A percentile compares a stretch with the other conserved stretches of the same genome.
These are phyloP conservation scores for Crepidotus variabilis DNA, from an alignment of 768 basidiomycete genomes.

Conservation along the genomic window DNA sequence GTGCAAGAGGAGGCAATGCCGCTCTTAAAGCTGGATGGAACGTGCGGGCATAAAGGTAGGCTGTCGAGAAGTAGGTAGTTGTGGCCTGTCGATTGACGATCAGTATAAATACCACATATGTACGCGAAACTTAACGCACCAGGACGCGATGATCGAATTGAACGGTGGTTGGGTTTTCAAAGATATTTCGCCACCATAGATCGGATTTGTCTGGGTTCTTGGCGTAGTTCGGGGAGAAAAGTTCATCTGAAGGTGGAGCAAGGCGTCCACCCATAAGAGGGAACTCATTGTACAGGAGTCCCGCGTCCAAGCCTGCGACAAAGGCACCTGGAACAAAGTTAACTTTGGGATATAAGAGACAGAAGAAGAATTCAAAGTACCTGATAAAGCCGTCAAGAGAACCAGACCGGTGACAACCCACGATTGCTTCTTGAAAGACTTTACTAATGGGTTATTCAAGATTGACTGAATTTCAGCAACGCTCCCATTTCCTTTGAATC, in stretches of 20 bases:
- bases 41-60: constrained; percentile 58
- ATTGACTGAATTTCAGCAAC: constrained; percentile 34
- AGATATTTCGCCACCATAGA: constrained; percentile 92
- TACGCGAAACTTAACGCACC: constrained; percentile 41
- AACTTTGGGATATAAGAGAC: background rate
- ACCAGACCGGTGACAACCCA: constrained; percentile 73
- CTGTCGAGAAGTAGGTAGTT: constrained; percentile 73
- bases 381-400: constrained; percentile 88
- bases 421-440: constrained; percentile 54
- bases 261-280: constrained; percentile 91
- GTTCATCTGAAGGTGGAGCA: constrained; percentile 76
- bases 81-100: constrained; percentile 53
- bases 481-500: constrained; percentile 31
- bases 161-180: constrained; percentile 97
- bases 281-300: constrained; percentile 97
- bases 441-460: constrained; percentile 53
- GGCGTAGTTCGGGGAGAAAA: constrained; percentile 76
- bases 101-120: background rate
- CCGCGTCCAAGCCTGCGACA: constrained; percentile 96
- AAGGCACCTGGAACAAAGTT: constrained; percentile 70
- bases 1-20: constrained; percentile 60
- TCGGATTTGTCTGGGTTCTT: constrained; percentile 67
- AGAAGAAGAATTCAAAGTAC: constrained; percentile 31
- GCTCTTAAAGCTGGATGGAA: constrained; percentile 54
- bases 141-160: constrained; percentile 96